Percentiles rank a stretch among this genome's conserved stretches.
phyloP scores from a whole-genome alignment of 306 rosid genomes.

The Trifolium fragiferum region DNA sequence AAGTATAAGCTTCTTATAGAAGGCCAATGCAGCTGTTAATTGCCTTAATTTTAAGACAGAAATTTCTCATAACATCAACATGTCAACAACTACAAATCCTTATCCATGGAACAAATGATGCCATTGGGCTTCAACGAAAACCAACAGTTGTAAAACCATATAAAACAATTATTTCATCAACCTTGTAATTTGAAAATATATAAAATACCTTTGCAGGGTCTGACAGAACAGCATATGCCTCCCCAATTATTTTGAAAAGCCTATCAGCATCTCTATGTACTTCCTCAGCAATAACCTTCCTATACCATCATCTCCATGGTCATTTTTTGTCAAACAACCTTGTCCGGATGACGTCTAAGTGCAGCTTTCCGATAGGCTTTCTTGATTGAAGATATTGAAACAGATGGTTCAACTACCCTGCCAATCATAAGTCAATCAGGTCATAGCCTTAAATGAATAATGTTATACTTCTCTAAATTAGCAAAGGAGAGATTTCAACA shows the following conservation, averaged over 20 bases:
- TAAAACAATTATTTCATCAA: conserved; percentile 31
- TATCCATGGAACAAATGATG: background rate
- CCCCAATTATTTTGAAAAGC: conserved; percentile 95
- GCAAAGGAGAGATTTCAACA: conserved; percentile 12
- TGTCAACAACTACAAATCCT: conserved; percentile 22
- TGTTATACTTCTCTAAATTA: conserved; percentile 32
- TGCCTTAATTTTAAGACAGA: conserved; percentile 27
- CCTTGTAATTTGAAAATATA: conserved; percentile 32
- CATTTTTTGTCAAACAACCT: conserved; percentile 85
- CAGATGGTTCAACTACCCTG: conserved; percentile 92
- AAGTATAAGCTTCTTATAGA: background rate
- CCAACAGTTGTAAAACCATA: conserved; percentile 11
- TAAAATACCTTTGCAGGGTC: conserved; percentile 81
- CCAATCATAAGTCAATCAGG: conserved; percentile 52
- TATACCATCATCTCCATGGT: conserved; percentile 69
- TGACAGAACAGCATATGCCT: conserved; percentile 91
- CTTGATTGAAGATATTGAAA: conserved; percentile 81
- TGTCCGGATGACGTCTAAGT: conserved; percentile 96
- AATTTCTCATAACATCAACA: conserved; percentile 1
- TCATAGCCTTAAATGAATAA: conserved; percentile 27
- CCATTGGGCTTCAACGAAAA: conserved; percentile 6
- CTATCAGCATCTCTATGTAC: conserved; percentile 84
- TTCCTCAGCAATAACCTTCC: conserved; percentile 84
- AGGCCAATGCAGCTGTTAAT: conserved; percentile 7
- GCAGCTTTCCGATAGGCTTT: conserved; percentile 99